phyloP scores from a whole-genome alignment of 139 green algal species.

The Micractinium conductrix region DNA sequence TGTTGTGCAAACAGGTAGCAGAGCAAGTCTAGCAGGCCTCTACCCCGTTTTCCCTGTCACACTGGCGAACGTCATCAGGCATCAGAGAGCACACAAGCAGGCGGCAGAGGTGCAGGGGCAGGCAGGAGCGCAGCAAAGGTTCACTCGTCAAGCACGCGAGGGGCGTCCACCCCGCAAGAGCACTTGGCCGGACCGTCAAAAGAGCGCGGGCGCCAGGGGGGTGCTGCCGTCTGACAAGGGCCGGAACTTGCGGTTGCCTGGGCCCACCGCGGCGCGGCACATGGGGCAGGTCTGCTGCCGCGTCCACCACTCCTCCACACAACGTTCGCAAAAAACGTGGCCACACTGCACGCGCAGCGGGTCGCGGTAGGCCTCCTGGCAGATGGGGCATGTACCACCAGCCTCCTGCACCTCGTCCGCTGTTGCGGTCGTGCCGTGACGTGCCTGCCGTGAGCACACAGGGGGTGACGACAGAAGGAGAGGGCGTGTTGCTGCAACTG shows the following conservation, averaged over 20 bases:
- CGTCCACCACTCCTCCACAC: slow-evolving; percentile 82
- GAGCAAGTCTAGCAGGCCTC: too few relatives aligned
- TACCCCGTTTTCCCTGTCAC: too few relatives aligned
- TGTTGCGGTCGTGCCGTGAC: slow-evolving; percentile 59
- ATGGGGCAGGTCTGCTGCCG: slow-evolving; percentile 85
- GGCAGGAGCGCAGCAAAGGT: too few relatives aligned
- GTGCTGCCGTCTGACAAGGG: slow-evolving; percentile 1
- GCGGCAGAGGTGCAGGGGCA: too few relatives aligned
- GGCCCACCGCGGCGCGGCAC: slow-evolving; percentile 43
- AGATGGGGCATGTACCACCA: slow-evolving; percentile 80
- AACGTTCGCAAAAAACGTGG: slow-evolving; percentile 86
- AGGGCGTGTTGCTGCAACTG: too few relatives aligned
- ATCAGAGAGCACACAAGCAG: too few relatives aligned
- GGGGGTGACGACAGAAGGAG: too few relatives aligned
- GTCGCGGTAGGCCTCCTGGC: slow-evolving; percentile 64
- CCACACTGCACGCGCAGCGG: slow-evolving; percentile 70
- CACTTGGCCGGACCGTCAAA: not conserved
- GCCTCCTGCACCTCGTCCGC: slow-evolving; percentile 54
- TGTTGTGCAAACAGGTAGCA: too few relatives aligned
- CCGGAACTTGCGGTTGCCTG: slow-evolving; percentile 26
- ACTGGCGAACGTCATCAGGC: too few relatives aligned
- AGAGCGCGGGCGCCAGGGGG: not conserved
- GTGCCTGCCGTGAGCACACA: too few relatives aligned
- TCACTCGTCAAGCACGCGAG: too few relatives aligned
- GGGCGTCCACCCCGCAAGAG: too few relatives aligned